phyloP scores from a whole-genome alignment of 2,329 filamentous ascomycete genomes.

The Clarireedia monteithiana region DNA sequence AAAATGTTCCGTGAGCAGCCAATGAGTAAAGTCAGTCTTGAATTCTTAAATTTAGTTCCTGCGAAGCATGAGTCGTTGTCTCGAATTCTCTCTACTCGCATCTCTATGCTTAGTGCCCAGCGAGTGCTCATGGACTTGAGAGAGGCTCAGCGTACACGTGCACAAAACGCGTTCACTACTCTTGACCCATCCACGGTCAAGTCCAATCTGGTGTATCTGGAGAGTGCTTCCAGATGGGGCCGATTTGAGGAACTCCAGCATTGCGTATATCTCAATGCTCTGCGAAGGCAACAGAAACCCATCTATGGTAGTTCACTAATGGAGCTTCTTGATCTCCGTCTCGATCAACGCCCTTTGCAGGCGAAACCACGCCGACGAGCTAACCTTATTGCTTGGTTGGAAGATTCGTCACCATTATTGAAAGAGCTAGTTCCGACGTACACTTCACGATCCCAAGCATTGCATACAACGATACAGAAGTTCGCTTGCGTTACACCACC shows the following conservation, averaged over 20 bases:
- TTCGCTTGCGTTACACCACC: conserved; percentile 91
- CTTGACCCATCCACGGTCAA: conserved; percentile 61
- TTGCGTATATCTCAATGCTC: conserved; percentile 70
- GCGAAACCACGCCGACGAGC: conserved; percentile 52
- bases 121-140: conserved; percentile 61
- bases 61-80: conserved; percentile 62
- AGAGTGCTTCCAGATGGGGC: conserved; percentile 60
- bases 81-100: conserved; percentile 42
- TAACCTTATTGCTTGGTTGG: conserved; percentile 66
- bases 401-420: conserved; percentile 58
- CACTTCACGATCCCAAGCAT: conserved; percentile 59
- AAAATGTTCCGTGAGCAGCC: conserved; percentile 54
- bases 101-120: conserved; percentile 62
- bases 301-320: conserved; percentile 76
- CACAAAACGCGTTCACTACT: conserved; percentile 45
- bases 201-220: conserved; percentile 64
- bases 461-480: conserved; percentile 72
- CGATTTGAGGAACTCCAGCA: conserved; percentile 74
- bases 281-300: conserved; percentile 72
- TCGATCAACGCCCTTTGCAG: conserved; percentile 50
- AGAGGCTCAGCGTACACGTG: conserved; percentile 58
- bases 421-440: conserved; percentile 65
- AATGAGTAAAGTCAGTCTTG: conserved; percentile 59
- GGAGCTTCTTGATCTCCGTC: conserved; percentile 61
- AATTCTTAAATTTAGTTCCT: conserved; percentile 74